Base-by-base conservation (phyloP, 108 stramenopile species). In the Chaetoceros tenuissimus region DNA sequence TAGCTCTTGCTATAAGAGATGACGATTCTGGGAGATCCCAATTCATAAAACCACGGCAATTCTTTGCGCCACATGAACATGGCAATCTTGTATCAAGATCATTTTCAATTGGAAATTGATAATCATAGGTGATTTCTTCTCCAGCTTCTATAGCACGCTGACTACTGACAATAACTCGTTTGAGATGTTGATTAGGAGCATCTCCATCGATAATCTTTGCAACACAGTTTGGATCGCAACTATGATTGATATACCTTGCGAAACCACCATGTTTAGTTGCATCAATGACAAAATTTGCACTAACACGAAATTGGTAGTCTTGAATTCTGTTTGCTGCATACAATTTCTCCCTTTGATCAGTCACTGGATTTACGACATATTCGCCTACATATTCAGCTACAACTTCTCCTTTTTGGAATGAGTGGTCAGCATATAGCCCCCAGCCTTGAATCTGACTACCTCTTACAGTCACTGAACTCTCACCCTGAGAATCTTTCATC, bases 381-480 rank as follows among this genome's bases (percentile, higher is more conserved):
- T 99, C 96, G 8, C 98, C 98, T 49, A 94, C 71, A 66, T 97
- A 98, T 64, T 99, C 98, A 3, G 92, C 91, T 28, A 99, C 90
- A 28, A 96, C 75, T 20, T 89, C 94, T 18, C 78, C 85, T 49
- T 81, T 73, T 50, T 68, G 60, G 66, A 90, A 79, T 8, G 64
- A 57, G 51, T 84, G 73, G 50, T 94, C 87, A 18, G 86, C 78
- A 71, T 73, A 83, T 1, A 94, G 66, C 18, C 92, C 92, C 82
- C 84, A 84, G 3, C 88, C 88, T 60, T 94, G 92, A 45, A 88
- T 75, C 17, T 60, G 59, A 54, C 82, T 84, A 5, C 84, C 84
- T 23, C 67, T 67, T 22, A 87, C 77, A 17, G 78, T 78, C 10
- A 92, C 86, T 47, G 74, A 69, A 44, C 64, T 59, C 2, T 58